Evolutionary conservation across 2,329 filamentous ascomycete genomes (phyloP).

Genomic region (Phialophora chinensis): DNA sequence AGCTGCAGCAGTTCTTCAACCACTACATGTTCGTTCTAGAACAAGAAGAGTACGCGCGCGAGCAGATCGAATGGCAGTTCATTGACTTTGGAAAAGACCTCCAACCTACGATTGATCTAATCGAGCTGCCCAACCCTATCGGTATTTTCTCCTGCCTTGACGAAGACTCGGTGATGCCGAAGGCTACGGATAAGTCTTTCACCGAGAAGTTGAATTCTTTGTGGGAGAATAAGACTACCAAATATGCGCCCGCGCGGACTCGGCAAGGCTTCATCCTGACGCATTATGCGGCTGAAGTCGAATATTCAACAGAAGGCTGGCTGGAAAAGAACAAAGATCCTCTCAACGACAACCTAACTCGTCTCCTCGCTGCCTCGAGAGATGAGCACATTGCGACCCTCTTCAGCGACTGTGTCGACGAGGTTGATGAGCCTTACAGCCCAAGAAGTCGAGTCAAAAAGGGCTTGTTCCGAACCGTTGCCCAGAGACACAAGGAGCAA

Average conservation of each 20-base stretch:
- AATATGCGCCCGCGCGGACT: slow-evolving; percentile 87
- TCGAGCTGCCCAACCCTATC: slow-evolving; percentile 94
- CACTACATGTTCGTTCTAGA: slow-evolving; percentile 99
- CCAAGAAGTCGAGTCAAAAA: slow-evolving; percentile 87
- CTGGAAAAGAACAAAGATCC: slow-evolving; percentile 99
- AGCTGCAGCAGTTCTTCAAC: slow-evolving; percentile 99
- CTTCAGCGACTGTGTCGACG: slow-evolving; percentile 85
- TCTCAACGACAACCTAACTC: slow-evolving; percentile 93
- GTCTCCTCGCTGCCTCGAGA: slow-evolving; percentile 79
- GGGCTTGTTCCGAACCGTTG: slow-evolving; percentile 93
- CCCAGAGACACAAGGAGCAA: slow-evolving; percentile 96
- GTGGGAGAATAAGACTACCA: slow-evolving; percentile 94
- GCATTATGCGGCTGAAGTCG: slow-evolving; percentile 96
- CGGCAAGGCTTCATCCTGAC: slow-evolving; percentile 94
- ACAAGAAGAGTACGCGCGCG: slow-evolving; percentile 95
- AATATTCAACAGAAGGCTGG: slow-evolving; percentile 95
- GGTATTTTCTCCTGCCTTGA: slow-evolving; percentile 98
- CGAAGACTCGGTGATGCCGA: slow-evolving; percentile 98
- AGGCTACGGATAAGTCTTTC: slow-evolving; percentile 94
- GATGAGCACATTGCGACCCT: slow-evolving; percentile 83
- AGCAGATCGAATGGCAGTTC: slow-evolving; percentile 99
- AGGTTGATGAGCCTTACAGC: slow-evolving; percentile 73
- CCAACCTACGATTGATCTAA: slow-evolving; percentile 96
- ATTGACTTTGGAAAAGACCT: slow-evolving; percentile 98
- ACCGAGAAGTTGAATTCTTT: slow-evolving; percentile 96